A percentile compares a stretch with the other conserved stretches of the same genome.
phyloP scores from a whole-genome alignment of 306 rosid genomes.

The Geum urbanum region DNA sequence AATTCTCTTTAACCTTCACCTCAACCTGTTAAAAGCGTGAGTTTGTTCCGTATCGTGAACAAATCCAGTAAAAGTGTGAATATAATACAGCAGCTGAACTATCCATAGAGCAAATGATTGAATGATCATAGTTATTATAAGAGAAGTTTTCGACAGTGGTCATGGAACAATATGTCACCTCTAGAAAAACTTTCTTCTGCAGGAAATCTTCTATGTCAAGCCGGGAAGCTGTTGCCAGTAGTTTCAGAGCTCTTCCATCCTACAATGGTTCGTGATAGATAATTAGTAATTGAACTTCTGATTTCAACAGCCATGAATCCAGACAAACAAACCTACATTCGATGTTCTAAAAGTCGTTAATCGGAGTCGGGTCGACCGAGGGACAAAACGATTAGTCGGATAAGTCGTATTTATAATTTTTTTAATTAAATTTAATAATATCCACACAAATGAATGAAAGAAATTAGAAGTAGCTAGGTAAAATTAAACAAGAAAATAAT shows the following conservation, averaged over 20 bases:
- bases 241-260: constrained; percentile 93
- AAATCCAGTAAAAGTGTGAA: background rate
- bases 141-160: background rate
- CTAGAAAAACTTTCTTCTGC: constrained; percentile 89
- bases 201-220: constrained; percentile 83
- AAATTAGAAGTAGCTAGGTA: no score
- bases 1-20: constrained; percentile 86
- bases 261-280: constrained; percentile 30
- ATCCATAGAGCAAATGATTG: background rate
- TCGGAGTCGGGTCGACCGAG: no score
- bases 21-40: constrained; percentile 60
- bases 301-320: constrained; percentile 41
- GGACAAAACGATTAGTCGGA: no score
- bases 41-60: background rate
- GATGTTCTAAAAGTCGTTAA: no score
- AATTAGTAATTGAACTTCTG: constrained; percentile 39
- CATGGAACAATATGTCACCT: constrained; percentile 41
- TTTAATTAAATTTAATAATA: no score
- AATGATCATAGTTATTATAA: background rate
- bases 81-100: background rate
- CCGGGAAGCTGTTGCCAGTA: constrained; percentile 91
- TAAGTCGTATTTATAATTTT: no score
- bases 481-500: no score
- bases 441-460: no score
- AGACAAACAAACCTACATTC: no score